Conservation (phyloP, 345 rosid genomes). For the Cardamine resedifolia region DNA sequence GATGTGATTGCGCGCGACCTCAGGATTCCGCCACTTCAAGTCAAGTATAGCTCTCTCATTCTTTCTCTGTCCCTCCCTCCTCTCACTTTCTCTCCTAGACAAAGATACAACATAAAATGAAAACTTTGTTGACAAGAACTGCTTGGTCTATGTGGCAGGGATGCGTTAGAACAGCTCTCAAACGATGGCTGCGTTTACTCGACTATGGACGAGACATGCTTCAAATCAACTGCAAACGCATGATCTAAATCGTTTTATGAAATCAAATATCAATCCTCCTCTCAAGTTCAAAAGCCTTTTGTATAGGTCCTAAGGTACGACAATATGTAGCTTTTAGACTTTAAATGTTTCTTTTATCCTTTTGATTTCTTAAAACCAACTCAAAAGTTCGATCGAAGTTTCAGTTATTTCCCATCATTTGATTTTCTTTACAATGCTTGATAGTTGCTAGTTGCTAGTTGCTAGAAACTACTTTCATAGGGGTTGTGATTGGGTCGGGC, state of each 20-base stretch:
- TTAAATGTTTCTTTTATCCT: too few relatives aligned
- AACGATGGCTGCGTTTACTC: slow-evolving; percentile 68
- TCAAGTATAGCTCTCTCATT: slow-evolving; percentile 52
- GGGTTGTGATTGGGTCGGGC: neutral
- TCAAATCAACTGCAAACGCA: slow-evolving; percentile 60
- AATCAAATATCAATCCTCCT: slow-evolving; percentile 10
- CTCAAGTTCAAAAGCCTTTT: slow-evolving; percentile 12
- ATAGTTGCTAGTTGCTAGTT: neutral
- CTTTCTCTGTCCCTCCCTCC: neutral
- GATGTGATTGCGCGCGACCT: slow-evolving; percentile 59
- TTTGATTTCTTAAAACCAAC: neutral
- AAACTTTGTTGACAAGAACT: neutral
- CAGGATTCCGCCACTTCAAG: slow-evolving; percentile 53
- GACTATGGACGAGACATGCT: slow-evolving; percentile 62
- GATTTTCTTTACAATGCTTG: neutral
- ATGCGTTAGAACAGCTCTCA: slow-evolving; percentile 53
- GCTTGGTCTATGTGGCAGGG: slow-evolving; percentile 50
- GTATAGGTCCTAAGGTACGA: slow-evolving; percentile 18
- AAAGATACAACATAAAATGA: neutral
- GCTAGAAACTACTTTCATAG: neutral
- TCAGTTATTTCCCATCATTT: neutral
- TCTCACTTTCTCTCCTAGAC: neutral
- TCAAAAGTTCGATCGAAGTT: neutral
- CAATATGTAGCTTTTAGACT: slow-evolving; percentile 1
- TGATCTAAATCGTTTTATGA: slow-evolving; percentile 29